Conservation (phyloP, 352 stramenopile species). For the Phytophthora cactorum region DNA sequence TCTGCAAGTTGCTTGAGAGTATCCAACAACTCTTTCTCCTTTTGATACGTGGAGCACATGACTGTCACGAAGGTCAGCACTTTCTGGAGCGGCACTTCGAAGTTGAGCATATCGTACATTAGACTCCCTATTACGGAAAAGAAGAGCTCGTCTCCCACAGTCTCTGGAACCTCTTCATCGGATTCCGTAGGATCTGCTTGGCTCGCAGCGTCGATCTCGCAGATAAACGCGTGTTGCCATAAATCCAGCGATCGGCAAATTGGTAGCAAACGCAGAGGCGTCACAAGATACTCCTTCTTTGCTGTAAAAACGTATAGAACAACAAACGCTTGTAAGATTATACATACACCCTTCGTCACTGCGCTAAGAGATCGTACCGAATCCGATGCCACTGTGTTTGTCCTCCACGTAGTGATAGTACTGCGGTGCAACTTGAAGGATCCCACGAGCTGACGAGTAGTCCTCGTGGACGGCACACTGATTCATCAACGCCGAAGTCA, state of each 20-base stretch:
- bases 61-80: constrained; percentile 81
- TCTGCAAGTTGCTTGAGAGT: constrained; percentile 84
- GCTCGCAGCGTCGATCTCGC: constrained; percentile 69
- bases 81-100: constrained; percentile 75
- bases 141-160: constrained; percentile 75
- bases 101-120: constrained; percentile 88
- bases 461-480: constrained; percentile 80
- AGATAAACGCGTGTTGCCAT: constrained; percentile 86
- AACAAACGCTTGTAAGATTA: constrained; percentile 12
- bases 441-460: constrained; percentile 79
- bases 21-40: constrained; percentile 65
- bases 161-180: constrained; percentile 38
- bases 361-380: constrained; percentile 49
- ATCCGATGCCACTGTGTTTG: constrained; percentile 72
- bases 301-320: constrained; percentile 37
- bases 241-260: constrained; percentile 85
- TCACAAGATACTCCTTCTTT: constrained; percentile 84
- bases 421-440: constrained; percentile 81
- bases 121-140: constrained; percentile 85
- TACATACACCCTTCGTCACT: neutral
- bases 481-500: constrained; percentile 73
- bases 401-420: constrained; percentile 86
- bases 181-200: constrained; percentile 45
- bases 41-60: constrained; percentile 88
- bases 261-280: constrained; percentile 56